Conservation (phyloP, 257 asterid species). For the Marsdenia floribunda region DNA sequence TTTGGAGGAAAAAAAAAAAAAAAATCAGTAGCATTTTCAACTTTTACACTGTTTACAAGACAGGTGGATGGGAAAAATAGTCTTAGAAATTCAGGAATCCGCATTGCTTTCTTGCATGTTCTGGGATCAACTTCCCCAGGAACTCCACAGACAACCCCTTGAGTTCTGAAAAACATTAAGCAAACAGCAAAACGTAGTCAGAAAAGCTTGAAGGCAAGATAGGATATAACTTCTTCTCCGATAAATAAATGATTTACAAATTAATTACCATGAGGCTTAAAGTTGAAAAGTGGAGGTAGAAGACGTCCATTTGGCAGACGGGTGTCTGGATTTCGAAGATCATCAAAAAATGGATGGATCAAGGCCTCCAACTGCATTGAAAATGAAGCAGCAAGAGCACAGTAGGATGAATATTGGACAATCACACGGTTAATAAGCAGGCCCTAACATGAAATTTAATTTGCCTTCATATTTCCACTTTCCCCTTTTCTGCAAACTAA, state of each 20-base stretch:
- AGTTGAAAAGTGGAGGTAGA: conserved; percentile 77
- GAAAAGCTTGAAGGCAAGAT: not conserved
- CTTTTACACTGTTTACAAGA: not conserved
- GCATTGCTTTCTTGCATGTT: conserved; percentile 72
- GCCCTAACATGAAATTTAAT: not conserved
- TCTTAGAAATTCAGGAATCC: conserved; percentile 48
- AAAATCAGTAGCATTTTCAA: not conserved
- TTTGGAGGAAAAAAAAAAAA: too few relatives aligned
- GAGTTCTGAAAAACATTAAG: conserved; percentile 37
- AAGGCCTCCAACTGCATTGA: conserved; percentile 55
- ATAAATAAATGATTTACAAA: conserved; percentile 1
- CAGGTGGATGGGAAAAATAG: not conserved
- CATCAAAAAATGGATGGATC: conserved; percentile 65
- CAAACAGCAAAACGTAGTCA: not conserved
- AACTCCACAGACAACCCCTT: conserved; percentile 58
- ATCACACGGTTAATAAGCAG: not conserved
- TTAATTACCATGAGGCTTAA: conserved; percentile 59
- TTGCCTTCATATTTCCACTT: not conserved
- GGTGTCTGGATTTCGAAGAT: conserved; percentile 53
- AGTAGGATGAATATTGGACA: not conserved
- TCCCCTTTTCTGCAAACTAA: not conserved
- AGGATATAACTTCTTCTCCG: not conserved
- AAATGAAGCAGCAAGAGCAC: conserved; percentile 11
- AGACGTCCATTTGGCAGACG: conserved; percentile 69
- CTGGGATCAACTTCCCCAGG: conserved; percentile 61